Base-by-base conservation (phyloP, 75 land plant genomes). In the Cupressus sempervirens region DNA sequence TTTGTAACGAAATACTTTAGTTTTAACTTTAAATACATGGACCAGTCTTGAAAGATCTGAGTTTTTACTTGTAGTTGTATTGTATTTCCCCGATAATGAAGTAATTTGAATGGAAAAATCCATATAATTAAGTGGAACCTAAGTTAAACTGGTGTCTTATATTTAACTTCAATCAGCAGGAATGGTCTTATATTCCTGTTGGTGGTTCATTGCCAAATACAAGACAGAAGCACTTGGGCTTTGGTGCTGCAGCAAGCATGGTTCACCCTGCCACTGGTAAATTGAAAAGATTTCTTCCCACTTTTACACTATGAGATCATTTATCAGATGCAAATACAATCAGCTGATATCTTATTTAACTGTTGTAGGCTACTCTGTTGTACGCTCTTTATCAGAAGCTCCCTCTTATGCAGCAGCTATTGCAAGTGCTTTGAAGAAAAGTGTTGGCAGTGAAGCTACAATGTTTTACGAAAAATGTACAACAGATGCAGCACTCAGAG, bases 221-320 rank as follows among this genome's bases (percentile, higher is more conserved):
- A 85, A 92, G 90, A 54, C 99, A 98, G 43, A 91, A 93, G 82
- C 95, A 94, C 84, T 88, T 98, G 82, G 99, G 95, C 54, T 97
- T 96, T 93, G 99, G 99, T 87, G 98, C 99, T 86, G 99, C 99
- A 88, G 99, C 99, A 4, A 96, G 98, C 90, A 97, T 97, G 99
- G 94, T 97, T 48, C 99, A 97, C 82, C 99, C 99, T 82, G 98
- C 99, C 79, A 97, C 99, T 84, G 99, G 99, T 93, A 85, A 87
- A 48, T 68, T 76, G 83, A 34, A 20, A 48, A 34, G 2, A 18
- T 58, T 82, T 84, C n/a, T 34, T 34, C 29, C 18, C 11, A 36
- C 5, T 16, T 36, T 62, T 4, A 13, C 14, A 16, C 18, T 65
- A 13, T 14, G 76, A 73, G 46, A 83, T 16, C 38, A 35, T 16